Percentiles rank a stretch among this genome's conserved stretches.
Evolutionary conservation across 164 flowering plant genomes (phyloP).

Genomic region (Annona cherimola): DNA sequence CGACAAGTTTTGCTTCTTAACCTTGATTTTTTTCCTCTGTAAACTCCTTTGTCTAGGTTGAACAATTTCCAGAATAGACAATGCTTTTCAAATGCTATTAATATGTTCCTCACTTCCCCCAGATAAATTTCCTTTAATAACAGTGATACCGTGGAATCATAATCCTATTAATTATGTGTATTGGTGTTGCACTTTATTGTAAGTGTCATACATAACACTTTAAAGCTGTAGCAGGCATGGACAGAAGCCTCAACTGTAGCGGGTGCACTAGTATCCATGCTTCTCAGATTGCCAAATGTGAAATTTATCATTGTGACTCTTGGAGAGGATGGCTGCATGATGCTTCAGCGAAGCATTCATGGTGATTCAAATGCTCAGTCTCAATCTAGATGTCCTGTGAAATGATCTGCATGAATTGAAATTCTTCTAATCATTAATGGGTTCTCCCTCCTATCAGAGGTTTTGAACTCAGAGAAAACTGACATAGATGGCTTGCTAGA

Average conservation of each 20-base stretch:
- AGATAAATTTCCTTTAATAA: too few species aligned
- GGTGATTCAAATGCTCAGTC: slow-evolving; percentile 27
- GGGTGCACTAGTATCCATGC: slow-evolving; percentile 69
- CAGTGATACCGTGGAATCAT: too few species aligned
- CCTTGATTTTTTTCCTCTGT: too few species aligned
- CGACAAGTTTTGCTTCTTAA: too few species aligned
- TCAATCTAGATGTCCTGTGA: background rate
- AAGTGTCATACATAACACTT: background rate
- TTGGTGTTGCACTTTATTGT: too few species aligned
- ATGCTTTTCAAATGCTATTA: too few species aligned
- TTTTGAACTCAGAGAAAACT: slow-evolving; percentile 32
- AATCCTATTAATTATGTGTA: too few species aligned
- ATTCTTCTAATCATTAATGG: slow-evolving; percentile 5
- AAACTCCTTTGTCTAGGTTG: too few species aligned
- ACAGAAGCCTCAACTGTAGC: slow-evolving; percentile 68
- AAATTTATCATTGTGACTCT: slow-evolving; percentile 82
- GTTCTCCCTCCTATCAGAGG: slow-evolving; percentile 26
- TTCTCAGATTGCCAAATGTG: slow-evolving; percentile 55
- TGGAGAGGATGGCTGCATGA: slow-evolving; percentile 80
- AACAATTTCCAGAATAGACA: too few species aligned
- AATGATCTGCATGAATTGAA: background rate
- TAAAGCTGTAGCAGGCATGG: slow-evolving; percentile 46
- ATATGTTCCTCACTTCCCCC: too few species aligned
- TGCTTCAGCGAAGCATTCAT: slow-evolving; percentile 62
- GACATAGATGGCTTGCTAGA: slow-evolving; percentile 54